These are phyloP conservation scores for Solanum boliviense DNA, from an alignment of 257 asterid genomes.

Conservation along the genomic window DNA sequence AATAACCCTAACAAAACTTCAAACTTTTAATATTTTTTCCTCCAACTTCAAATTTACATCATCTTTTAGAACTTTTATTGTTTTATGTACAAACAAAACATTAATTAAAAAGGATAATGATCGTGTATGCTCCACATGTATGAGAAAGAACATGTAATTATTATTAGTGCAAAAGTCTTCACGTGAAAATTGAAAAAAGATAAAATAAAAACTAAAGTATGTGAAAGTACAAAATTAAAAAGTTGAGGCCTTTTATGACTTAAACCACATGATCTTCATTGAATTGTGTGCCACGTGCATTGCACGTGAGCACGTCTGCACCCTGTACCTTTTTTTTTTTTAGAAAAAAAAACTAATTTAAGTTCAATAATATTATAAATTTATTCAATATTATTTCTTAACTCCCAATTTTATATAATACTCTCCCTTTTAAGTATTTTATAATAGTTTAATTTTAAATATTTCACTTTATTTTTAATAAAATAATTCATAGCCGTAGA, in stretches of 20 bases:
- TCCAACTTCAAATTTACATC: background rate
- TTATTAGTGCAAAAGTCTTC: background rate
- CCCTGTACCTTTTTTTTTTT: background rate
- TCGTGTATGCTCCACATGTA: background rate
- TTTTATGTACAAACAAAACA: background rate
- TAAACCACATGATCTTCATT: background rate
- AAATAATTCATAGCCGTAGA: background rate
- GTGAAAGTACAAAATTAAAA: background rate
- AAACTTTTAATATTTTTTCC: background rate
- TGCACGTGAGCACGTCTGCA: background rate
- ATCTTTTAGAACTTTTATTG: background rate
- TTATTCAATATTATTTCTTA: background rate
- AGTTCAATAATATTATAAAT: background rate
- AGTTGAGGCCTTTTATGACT: background rate
- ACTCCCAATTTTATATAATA: background rate
- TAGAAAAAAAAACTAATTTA: background rate
- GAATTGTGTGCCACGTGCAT: slow-evolving; percentile 1
- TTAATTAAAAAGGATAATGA: background rate
- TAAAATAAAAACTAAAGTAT: background rate
- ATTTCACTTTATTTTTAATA: background rate
- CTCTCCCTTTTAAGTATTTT: background rate
- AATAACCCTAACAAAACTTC: background rate
- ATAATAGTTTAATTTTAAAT: background rate
- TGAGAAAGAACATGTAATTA: background rate
- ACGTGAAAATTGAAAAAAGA: too few species aligned